phyloP scores from a whole-genome alignment of 2,329 filamentous ascomycete species.

The Aspergillus pseudonomiae region DNA sequence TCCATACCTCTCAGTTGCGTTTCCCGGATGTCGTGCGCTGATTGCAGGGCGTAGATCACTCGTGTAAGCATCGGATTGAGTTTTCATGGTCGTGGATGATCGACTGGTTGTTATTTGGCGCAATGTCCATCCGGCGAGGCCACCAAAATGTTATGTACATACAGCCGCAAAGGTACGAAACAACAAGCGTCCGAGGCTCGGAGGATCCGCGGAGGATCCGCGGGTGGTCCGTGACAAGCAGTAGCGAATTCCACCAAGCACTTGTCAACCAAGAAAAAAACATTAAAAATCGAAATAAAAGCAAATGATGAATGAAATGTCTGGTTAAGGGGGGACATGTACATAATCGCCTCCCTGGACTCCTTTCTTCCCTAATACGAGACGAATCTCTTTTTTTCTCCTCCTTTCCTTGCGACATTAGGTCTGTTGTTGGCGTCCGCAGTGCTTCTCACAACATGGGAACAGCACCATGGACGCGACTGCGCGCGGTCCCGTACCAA shows the following conservation, averaged over 20 bases:
- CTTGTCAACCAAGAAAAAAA: neutral
- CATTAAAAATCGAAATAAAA: neutral
- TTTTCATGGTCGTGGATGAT: neutral
- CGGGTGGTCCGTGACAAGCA: neutral
- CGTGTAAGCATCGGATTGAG: neutral
- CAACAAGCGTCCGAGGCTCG: neutral
- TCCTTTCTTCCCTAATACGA: neutral
- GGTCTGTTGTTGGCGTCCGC: neutral
- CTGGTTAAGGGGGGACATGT: neutral
- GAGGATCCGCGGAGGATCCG: neutral
- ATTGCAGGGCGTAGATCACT: neutral
- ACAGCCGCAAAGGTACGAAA: too few species aligned
- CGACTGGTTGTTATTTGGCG: neutral
- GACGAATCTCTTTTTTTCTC: neutral
- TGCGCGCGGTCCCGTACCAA: neutral
- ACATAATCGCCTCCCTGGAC: neutral
- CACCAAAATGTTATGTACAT: too few species aligned
- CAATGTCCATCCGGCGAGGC: neutral
- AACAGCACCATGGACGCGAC: neutral
- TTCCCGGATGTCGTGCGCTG: neutral
- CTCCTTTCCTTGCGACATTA: neutral
- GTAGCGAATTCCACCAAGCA: neutral
- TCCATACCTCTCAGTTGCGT: neutral
- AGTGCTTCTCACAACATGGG: neutral
- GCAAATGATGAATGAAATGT: neutral